Evolutionary conservation across 2,329 filamentous ascomycete species (phyloP).

Genomic region (Simplicillium aogashimaense): DNA sequence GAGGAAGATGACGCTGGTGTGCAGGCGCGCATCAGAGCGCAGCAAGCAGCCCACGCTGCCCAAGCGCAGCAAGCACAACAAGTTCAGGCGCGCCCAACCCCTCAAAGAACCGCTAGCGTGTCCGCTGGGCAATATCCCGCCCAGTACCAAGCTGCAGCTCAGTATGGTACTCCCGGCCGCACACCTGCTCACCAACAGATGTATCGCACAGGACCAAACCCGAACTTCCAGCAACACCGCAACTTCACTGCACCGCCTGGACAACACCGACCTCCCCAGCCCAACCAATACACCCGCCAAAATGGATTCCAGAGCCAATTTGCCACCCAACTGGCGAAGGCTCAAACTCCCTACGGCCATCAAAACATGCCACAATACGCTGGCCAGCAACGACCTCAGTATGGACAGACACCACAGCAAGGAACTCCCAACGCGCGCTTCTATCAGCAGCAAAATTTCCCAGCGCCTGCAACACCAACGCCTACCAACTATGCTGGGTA

Average conservation of each 20-base stretch:
- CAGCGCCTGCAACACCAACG: conserved; percentile 18
- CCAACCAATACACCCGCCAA: conserved; percentile 38
- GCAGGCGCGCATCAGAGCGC: conserved; percentile 37
- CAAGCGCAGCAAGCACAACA: conserved; percentile 13
- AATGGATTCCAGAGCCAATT: conserved; percentile 37
- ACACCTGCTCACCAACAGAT: conserved; percentile 32
- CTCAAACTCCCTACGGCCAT: conserved; percentile 41
- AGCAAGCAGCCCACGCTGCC: conserved; percentile 16
- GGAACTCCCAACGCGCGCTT: conserved; percentile 33
- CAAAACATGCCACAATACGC: conserved; percentile 38
- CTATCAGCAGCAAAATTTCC: conserved; percentile 19
- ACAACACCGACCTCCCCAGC: conserved; percentile 26
- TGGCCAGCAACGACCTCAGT: conserved; percentile 34
- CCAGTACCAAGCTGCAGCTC: conserved; percentile 31
- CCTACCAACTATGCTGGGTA: conserved; percentile 26
- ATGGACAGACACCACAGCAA: conserved; percentile 28
- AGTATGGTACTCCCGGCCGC: conserved; percentile 38
- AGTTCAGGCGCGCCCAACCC: conserved; percentile 22
- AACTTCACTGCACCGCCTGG: conserved; percentile 17
- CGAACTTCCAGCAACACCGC: conserved; percentile 21
- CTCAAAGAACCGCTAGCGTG: conserved; percentile 26
- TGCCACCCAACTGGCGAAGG: conserved; percentile 40
- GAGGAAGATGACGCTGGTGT: conserved; percentile 67
- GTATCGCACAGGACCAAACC: conserved; percentile 13
- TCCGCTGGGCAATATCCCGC: conserved; percentile 28